Conservation (phyloP, 345 rosid genomes). For the Kandelia obovata region DNA sequence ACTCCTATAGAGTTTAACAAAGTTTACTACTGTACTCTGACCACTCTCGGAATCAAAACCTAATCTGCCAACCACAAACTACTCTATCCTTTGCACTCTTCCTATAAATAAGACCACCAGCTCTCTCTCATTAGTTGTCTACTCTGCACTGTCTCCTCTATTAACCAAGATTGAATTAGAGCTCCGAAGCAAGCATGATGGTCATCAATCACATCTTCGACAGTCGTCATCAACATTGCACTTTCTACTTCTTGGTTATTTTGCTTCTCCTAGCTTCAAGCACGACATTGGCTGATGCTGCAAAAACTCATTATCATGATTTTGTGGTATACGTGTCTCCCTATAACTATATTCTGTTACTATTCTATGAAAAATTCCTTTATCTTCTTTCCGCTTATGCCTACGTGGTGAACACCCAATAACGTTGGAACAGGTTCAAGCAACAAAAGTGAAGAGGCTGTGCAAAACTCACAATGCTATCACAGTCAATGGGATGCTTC, state of each 20-base stretch:
- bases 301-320: constrained; percentile 57
- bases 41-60: constrained; percentile 46
- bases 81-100: constrained; percentile 17
- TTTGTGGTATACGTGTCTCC: constrained; percentile 55
- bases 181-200: constrained; percentile 14
- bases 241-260: constrained; percentile 26
- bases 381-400: not conserved
- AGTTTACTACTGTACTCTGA: constrained; percentile 14
- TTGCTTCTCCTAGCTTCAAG: constrained; percentile 39
- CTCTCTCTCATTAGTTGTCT: constrained; percentile 9
- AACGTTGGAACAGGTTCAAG: constrained; percentile 52
- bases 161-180: not conserved
- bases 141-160: not conserved
- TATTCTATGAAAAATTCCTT: not conserved
- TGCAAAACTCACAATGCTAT: constrained; percentile 70
- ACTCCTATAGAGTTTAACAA: constrained; percentile 41
- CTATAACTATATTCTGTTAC: no score
- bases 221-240: not conserved
- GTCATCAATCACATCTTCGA: not conserved
- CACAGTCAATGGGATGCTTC: constrained; percentile 92
- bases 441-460: constrained; percentile 87
- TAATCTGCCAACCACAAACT: constrained; percentile 55
- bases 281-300: constrained; percentile 38
- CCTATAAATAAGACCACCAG: constrained; percentile 32
- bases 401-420: not conserved